These are phyloP conservation scores for Leccinum disarticulatum DNA, from an alignment of 768 basidiomycete genomes.

Conservation along the genomic window DNA sequence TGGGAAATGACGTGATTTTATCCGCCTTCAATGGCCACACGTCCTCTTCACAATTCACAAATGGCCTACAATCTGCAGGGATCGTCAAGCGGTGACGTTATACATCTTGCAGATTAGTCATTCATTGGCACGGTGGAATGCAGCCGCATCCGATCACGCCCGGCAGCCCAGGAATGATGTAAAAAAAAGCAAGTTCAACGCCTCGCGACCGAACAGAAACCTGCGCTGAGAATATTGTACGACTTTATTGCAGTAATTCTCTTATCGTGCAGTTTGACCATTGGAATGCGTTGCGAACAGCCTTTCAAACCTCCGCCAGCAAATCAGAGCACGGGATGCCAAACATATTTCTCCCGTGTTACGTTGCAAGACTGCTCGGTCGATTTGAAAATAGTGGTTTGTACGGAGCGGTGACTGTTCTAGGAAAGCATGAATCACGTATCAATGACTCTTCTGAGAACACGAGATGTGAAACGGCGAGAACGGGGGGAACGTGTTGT, in stretches of 20 bases:
- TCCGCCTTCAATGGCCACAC: not conserved
- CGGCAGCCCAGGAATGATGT: conserved; percentile 6
- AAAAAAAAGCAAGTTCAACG: conserved; percentile 1
- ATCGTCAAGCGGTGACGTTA: not conserved
- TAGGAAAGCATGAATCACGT: not conserved
- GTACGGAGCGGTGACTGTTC: not conserved
- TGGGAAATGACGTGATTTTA: no score
- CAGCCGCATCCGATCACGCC: not conserved
- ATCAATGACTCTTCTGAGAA: not conserved
- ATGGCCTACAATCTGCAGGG: not conserved
- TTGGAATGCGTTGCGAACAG: not conserved
- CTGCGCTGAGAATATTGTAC: not conserved
- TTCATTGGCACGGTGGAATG: not conserved
- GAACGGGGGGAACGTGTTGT: conserved; percentile 14
- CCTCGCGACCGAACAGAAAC: not conserved
- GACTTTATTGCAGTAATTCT: not conserved
- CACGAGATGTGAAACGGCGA: conserved; percentile 1
- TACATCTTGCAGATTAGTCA: not conserved
- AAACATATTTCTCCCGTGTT: not conserved
- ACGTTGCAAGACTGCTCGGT: not conserved
- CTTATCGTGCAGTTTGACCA: not conserved
- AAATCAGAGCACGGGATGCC: not conserved
- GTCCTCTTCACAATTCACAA: not conserved
- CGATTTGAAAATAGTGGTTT: not conserved
- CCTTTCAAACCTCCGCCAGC: not conserved